phyloP scores from a whole-genome alignment of 2,329 filamentous ascomycete species.

The Trichoderma sp. region DNA sequence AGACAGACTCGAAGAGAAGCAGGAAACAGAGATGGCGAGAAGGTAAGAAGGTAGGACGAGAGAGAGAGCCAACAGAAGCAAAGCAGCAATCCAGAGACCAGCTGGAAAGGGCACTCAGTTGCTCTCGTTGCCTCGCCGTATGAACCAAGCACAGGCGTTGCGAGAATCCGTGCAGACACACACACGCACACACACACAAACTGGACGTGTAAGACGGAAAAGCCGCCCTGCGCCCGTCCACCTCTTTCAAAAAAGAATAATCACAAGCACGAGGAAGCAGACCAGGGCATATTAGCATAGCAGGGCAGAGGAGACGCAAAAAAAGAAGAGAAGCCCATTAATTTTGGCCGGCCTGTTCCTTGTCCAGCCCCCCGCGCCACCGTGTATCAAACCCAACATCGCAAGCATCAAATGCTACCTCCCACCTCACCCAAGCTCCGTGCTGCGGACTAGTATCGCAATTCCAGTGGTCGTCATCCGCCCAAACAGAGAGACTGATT shows the following conservation, averaged over 20 bases:
- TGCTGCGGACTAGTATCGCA: too few relatives aligned
- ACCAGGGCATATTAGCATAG: too few relatives aligned
- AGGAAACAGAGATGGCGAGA: neutral
- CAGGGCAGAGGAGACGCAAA: too few relatives aligned
- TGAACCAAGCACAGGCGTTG: neutral
- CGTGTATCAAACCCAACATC: constrained; percentile 13
- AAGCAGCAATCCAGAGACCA: constrained; percentile 13
- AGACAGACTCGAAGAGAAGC: neutral
- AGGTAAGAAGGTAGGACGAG: too few relatives aligned
- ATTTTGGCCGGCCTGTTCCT: neutral
- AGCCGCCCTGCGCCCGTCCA: constrained; percentile 9
- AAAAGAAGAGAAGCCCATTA: too few relatives aligned
- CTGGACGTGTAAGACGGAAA: constrained; percentile 9
- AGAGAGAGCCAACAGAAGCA: too few relatives aligned
- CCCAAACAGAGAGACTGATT: too few relatives aligned
- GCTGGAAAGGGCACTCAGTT: constrained; percentile 22
- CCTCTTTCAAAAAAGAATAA: neutral
- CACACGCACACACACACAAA: neutral
- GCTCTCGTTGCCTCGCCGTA: neutral
- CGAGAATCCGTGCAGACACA: constrained; percentile 3
- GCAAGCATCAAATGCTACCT: too few relatives aligned
- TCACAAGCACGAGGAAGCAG: constrained; percentile 4
- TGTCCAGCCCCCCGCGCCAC: constrained; percentile 3
- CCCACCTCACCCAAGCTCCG: too few relatives aligned
- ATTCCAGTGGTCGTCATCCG: too few relatives aligned